Percentiles rank a stretch among this genome's conserved stretches.
phyloP scores from a whole-genome alignment of 768 basidiomycete species.

The Heimioporus sp. region DNA sequence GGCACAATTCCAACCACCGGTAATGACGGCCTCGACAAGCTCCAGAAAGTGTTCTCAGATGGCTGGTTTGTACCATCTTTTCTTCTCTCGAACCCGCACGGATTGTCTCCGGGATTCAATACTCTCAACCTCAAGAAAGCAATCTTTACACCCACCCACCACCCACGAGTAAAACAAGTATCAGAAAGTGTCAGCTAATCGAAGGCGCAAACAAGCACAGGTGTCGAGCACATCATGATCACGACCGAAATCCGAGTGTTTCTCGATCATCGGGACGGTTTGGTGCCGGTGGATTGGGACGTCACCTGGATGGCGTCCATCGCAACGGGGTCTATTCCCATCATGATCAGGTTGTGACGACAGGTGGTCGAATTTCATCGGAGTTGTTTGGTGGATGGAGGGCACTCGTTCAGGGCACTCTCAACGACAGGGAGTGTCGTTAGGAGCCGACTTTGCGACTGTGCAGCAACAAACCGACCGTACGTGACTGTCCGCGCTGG shows the following conservation, averaged over 20 bases:
- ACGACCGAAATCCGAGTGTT: no score
- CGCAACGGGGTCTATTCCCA: constrained; percentile 16
- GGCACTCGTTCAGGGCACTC: constrained; percentile 21
- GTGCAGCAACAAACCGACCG: constrained; percentile 20
- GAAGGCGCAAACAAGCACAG: no score
- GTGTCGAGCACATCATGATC: no score
- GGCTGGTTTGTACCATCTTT: constrained; percentile 58
- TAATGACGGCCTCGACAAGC: constrained; percentile 86
- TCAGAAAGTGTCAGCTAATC: no score
- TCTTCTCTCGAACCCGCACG: constrained; percentile 62
- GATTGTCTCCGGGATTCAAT: no score
- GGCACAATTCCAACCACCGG: constrained; percentile 85
- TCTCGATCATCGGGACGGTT: no score
- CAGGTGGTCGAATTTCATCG: constrained; percentile 7
- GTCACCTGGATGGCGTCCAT: constrained; percentile 1
- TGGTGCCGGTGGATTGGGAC: no score
- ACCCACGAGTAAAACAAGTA: no score
- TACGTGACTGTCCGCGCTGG: constrained; percentile 8
- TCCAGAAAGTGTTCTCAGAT: constrained; percentile 94
- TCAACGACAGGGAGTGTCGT: constrained; percentile 23
- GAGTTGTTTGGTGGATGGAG: constrained; percentile 1
- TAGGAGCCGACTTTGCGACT: constrained; percentile 18
- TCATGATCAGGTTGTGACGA: constrained; percentile 15
- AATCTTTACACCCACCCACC: no score
- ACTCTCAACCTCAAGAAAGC: no score